Conservation (phyloP, 495 filamentous ascomycete species). For the Penicillium soppii region DNA sequence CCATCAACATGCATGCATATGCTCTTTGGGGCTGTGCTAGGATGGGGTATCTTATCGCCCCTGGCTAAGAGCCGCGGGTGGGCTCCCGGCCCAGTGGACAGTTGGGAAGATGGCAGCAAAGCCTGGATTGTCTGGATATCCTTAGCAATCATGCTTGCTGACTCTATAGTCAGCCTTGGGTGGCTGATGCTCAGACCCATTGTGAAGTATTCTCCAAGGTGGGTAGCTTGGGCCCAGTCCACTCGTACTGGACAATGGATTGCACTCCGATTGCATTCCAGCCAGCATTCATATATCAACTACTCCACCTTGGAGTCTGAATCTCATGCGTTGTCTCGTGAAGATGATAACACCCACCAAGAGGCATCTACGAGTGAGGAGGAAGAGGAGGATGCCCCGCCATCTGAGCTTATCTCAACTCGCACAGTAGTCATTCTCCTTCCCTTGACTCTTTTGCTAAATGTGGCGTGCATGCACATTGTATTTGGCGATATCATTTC, state of each 20-base stretch:
- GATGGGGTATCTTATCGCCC: slow-evolving; percentile 90
- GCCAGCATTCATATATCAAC: slow-evolving; percentile 32
- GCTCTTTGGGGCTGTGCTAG: slow-evolving; percentile 85
- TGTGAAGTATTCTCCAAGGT: slow-evolving; percentile 39
- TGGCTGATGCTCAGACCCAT: slow-evolving; percentile 71
- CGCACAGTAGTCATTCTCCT: slow-evolving; percentile 72
- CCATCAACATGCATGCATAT: slow-evolving; percentile 93
- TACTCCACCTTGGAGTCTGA: slow-evolving; percentile 41
- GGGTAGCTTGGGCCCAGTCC: slow-evolving; percentile 28
- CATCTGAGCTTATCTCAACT: slow-evolving; percentile 76
- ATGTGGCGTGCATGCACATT: slow-evolving; percentile 73
- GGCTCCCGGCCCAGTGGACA: slow-evolving; percentile 81
- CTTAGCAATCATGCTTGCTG: slow-evolving; percentile 93
- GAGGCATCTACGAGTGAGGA: slow-evolving; percentile 14
- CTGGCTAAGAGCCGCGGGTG: slow-evolving; percentile 81
- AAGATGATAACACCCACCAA: slow-evolving; percentile 4
- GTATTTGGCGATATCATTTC: slow-evolving; percentile 66
- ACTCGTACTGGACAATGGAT: slow-evolving; percentile 29
- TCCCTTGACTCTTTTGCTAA: slow-evolving; percentile 72
- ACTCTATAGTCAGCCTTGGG: slow-evolving; percentile 83
- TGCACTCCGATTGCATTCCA: slow-evolving; percentile 14
- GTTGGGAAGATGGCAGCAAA: slow-evolving; percentile 90
- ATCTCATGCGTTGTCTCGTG: slow-evolving; percentile 1
- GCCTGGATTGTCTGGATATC: slow-evolving; percentile 98
- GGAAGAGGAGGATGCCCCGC: slow-evolving; percentile 71